phyloP scores from a whole-genome alignment of 495 filamentous ascomycete species.

The Sphaerosporella brunnea region DNA sequence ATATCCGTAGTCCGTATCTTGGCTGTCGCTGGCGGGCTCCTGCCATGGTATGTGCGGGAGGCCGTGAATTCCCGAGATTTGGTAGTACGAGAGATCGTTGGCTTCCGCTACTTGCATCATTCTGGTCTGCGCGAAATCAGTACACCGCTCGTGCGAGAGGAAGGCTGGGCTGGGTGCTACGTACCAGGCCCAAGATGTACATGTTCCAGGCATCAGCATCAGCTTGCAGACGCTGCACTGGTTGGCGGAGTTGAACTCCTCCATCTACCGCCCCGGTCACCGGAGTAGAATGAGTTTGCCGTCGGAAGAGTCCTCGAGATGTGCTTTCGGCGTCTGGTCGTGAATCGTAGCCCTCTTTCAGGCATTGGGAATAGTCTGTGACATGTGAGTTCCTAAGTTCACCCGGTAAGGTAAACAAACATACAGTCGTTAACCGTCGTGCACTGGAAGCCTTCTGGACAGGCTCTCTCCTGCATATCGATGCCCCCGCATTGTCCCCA shows the following conservation, averaged over 20 bases:
- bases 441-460: neutral
- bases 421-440: neutral
- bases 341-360: neutral
- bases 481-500: neutral
- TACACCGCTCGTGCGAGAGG: neutral
- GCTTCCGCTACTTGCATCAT: slow-evolving; percentile 20
- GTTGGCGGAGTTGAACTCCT: neutral
- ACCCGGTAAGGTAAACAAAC: neutral
- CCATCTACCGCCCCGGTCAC: neutral
- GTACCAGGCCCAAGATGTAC: slow-evolving; percentile 20
- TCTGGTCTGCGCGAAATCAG: neutral
- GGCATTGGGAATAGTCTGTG: neutral
- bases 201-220: slow-evolving; percentile 25
- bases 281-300: neutral
- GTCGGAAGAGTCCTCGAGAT: neutral
- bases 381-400: neutral
- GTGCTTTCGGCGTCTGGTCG: neutral
- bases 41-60: slow-evolving; percentile 27
- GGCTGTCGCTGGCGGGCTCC: slow-evolving; percentile 5
- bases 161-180: neutral
- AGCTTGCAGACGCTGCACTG: slow-evolving; percentile 11
- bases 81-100: slow-evolving; percentile 24
- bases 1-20: slow-evolving; percentile 33
- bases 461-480: neutral
- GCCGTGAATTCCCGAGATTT: slow-evolving; percentile 29